Evolutionary conservation across 805 yeast genomes (phyloP).

Genomic region (Millerago galiae): DNA sequence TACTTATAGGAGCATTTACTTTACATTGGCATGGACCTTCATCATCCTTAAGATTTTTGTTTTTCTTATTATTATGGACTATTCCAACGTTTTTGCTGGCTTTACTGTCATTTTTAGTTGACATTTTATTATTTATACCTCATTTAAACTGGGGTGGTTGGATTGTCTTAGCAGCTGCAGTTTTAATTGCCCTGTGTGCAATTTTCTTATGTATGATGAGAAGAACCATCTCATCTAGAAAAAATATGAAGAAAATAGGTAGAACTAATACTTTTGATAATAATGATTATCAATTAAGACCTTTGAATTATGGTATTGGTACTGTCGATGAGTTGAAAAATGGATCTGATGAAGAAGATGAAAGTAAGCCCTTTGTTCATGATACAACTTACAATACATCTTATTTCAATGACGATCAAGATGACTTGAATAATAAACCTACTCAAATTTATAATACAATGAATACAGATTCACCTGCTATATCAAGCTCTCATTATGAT

Average conservation of each 20-base stretch:
- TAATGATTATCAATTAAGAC: conserved; percentile 20
- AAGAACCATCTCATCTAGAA: conserved; percentile 45
- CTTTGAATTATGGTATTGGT: conserved; percentile 22
- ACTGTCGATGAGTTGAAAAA: conserved; percentile 19
- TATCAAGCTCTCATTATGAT: conserved; percentile 3
- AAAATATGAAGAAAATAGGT: conserved; percentile 12
- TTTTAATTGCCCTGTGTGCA: conserved; percentile 55
- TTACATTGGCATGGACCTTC: conserved; percentile 33
- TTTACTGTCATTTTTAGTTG: conserved; percentile 73
- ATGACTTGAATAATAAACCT: conserved; percentile 14
- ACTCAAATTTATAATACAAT: conserved; percentile 18
- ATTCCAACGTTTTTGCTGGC: conserved; percentile 64
- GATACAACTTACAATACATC: conserved; percentile 8
- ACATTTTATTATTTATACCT: conserved; percentile 70
- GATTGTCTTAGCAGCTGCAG: conserved; percentile 67
- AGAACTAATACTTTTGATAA: conserved; percentile 8
- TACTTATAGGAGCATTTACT: conserved; percentile 34
- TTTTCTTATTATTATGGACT: conserved; percentile 50
- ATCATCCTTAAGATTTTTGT: conserved; percentile 36
- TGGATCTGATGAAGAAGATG: conserved; percentile 16
- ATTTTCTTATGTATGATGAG: conserved; percentile 67
- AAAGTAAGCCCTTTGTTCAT: conserved; percentile 14
- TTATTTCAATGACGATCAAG: conserved; percentile 11
- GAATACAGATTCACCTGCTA: conserved; percentile 4
- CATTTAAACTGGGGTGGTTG: conserved; percentile 80